A percentile compares a stretch with the other conserved stretches of the same genome.
Evolutionary conservation across 345 rosid genomes (phyloP).

Genomic region (Arabis alpina): DNA sequence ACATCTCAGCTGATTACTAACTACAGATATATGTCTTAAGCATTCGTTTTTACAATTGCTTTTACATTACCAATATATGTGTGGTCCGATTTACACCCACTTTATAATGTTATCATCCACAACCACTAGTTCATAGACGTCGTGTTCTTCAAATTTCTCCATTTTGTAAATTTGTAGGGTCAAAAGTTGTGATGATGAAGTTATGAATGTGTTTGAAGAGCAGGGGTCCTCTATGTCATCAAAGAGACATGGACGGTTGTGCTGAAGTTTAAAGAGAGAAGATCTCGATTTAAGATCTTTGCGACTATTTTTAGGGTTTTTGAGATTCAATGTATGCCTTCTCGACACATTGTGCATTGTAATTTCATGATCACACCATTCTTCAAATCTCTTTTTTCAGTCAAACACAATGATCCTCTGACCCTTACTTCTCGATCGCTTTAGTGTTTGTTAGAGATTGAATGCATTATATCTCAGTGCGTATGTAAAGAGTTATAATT

Average conservation of each 20-base stretch:
- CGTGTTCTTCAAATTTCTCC: constrained; percentile 16
- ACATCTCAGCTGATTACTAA: too few species aligned
- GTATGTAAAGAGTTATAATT: too few species aligned
- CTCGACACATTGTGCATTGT: constrained; percentile 39
- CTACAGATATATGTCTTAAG: too few species aligned
- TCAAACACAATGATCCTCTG: constrained; percentile 25
- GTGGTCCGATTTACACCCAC: constrained; percentile 13
- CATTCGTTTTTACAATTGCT: constrained; percentile 5
- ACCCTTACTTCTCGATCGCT: constrained; percentile 30
- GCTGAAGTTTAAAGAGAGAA: constrained; percentile 35
- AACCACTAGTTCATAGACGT: constrained; percentile 6
- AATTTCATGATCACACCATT: constrained; percentile 28
- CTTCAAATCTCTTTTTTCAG: constrained; percentile 11
- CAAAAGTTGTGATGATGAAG: constrained; percentile 44
- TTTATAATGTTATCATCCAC: not conserved
- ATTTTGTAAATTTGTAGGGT: constrained; percentile 22
- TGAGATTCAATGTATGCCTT: constrained; percentile 26
- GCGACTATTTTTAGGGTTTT: constrained; percentile 23
- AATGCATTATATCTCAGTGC: not conserved
- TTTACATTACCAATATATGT: constrained; percentile 1
- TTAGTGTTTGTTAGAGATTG: not conserved
- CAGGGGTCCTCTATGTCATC: constrained; percentile 46
- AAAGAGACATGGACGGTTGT: constrained; percentile 38
- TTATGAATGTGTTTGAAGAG: constrained; percentile 29
- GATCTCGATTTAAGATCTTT: constrained; percentile 36